Evolutionary conservation across 139 green algal species (phyloP).

Genomic region (Limnomonas spitsbergensis): DNA sequence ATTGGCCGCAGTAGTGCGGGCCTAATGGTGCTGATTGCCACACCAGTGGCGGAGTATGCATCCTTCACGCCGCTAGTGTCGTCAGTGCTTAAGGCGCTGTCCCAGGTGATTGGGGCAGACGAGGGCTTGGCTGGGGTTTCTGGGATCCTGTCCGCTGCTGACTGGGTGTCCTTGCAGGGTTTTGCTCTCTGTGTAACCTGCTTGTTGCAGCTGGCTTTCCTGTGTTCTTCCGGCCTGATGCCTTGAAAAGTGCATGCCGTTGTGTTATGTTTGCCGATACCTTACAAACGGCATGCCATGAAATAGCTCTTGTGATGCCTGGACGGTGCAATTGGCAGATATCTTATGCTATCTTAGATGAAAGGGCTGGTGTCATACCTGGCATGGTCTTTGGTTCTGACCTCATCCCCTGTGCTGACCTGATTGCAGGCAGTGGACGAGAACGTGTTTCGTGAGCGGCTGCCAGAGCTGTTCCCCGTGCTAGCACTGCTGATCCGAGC

Average conservation of each 20-base stretch:
- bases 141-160: not conserved
- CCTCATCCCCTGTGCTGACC: too few species aligned
- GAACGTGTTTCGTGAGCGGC: conserved; percentile 60
- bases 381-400: too few species aligned
- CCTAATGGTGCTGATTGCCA: conserved; percentile 45
- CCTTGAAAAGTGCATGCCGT: too few species aligned
- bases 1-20: conserved; percentile 33
- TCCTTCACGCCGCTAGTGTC: conserved; percentile 64
- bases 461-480: conserved; percentile 84
- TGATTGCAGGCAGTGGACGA: conserved; percentile 51
- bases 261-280: too few species aligned
- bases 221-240: too few species aligned
- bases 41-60: conserved; percentile 56
- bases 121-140: not conserved
- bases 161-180: not conserved
- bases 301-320: too few species aligned
- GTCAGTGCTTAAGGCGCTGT: conserved; percentile 4
- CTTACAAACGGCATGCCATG: too few species aligned
- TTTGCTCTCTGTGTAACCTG: not conserved
- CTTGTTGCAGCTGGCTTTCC: not conserved
- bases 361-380: too few species aligned
- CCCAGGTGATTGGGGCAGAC: not conserved
- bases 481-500: conserved; percentile 78
- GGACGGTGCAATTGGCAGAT: too few species aligned
- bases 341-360: too few species aligned